Evolutionary conservation across 805 yeast species (phyloP).

Genomic region (Myxozyma sirexii): DNA sequence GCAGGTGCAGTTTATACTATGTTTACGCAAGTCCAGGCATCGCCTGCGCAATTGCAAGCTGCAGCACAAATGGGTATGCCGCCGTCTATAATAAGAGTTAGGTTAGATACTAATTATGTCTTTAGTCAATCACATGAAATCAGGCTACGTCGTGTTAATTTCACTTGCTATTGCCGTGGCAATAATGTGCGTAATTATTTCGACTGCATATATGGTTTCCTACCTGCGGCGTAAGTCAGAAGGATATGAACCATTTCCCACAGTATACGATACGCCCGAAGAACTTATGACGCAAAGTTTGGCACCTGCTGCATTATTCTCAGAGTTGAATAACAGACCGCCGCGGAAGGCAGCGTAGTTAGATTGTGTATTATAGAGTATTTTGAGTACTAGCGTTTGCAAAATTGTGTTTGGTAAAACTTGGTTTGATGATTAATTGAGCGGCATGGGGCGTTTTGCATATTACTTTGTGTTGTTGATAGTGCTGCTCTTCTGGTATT

Average conservation of each 20-base stretch:
- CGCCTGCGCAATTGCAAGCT: conserved; percentile 18
- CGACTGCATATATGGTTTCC: conserved; percentile 49
- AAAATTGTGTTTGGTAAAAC: too few relatives aligned
- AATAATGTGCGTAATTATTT: conserved; percentile 48
- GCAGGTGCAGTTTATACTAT: conserved; percentile 40
- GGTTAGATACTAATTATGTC: neutral
- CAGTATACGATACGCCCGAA: conserved; percentile 11
- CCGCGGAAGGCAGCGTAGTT: neutral
- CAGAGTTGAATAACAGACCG: neutral
- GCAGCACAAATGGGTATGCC: neutral
- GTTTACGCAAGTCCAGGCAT: conserved; percentile 39
- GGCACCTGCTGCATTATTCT: conserved; percentile 16
- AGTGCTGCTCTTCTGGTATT: too few relatives aligned
- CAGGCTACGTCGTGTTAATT: conserved; percentile 70
- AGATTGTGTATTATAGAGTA: neutral
- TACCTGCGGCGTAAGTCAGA: conserved; percentile 47
- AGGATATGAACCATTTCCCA: conserved; percentile 40
- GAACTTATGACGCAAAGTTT: conserved; percentile 14
- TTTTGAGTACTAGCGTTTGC: neutral
- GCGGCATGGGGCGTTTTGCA: too few relatives aligned
- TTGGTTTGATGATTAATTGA: too few relatives aligned
- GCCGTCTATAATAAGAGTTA: neutral
- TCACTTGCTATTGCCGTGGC: conserved; percentile 69
- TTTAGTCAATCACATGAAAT: conserved; percentile 42
- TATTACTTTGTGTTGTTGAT: neutral